Evolutionary conservation across 306 rosid species (phyloP).

Genomic region (Carpinus viminea): DNA sequence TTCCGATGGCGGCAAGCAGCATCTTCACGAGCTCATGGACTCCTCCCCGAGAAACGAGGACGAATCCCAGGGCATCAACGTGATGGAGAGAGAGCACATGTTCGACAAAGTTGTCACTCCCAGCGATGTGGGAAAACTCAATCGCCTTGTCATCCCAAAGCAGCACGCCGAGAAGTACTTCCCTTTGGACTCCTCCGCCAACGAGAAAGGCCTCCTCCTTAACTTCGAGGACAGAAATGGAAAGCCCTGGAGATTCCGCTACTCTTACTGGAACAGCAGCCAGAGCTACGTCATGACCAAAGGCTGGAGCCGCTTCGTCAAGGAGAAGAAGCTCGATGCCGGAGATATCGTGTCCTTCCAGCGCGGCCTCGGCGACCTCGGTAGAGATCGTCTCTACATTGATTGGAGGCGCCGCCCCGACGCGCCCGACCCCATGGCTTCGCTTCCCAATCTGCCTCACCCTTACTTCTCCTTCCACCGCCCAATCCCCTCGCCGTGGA

Average conservation of each 20-base stretch:
- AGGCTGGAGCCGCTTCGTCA: conserved; percentile 95
- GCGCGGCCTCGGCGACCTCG: conserved; percentile 63
- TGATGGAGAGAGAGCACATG: conserved; percentile 75
- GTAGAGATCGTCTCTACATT: conserved; percentile 57
- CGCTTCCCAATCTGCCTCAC: conserved; percentile 41
- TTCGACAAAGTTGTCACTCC: conserved; percentile 88
- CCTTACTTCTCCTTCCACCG: conserved; percentile 23
- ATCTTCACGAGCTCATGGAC: conserved; percentile 35
- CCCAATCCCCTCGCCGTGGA: background rate
- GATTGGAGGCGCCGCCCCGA: conserved; percentile 74
- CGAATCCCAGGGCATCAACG: background rate
- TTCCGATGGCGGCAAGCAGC: background rate
- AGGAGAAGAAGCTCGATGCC: conserved; percentile 81
- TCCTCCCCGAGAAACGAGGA: conserved; percentile 17
- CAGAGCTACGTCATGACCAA: conserved; percentile 96
- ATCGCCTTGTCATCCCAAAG: conserved; percentile 85
- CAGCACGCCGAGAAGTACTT: conserved; percentile 85
- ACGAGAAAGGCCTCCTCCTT: conserved; percentile 78
- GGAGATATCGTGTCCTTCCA: conserved; percentile 84
- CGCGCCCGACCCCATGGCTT: conserved; percentile 5
- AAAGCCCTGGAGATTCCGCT: conserved; percentile 78
- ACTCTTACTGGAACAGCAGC: conserved; percentile 94
- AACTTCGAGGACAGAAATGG: conserved; percentile 77
- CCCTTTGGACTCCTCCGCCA: conserved; percentile 67
- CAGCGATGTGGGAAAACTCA: conserved; percentile 89